These are phyloP conservation scores for Hypoxylon fragiforme DNA, from an alignment of 495 filamentous ascomycete genomes.

Conservation along the genomic window DNA sequence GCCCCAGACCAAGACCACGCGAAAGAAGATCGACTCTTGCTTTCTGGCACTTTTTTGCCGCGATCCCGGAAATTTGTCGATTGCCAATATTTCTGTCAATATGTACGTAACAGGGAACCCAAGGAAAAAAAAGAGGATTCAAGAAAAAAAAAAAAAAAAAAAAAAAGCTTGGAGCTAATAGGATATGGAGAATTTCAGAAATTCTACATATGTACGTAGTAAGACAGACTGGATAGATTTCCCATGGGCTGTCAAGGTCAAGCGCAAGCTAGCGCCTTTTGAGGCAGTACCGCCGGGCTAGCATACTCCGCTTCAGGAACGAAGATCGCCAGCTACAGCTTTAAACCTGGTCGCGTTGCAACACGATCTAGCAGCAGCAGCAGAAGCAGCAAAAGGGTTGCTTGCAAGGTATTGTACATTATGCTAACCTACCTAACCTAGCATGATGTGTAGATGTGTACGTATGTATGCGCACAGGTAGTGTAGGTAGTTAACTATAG, in stretches of 20 bases:
- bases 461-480: slow-evolving; percentile 3
- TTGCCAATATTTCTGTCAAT: too few species aligned
- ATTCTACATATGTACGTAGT: neutral
- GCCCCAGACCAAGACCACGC: too few species aligned
- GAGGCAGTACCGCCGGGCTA: slow-evolving; percentile 43
- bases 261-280: slow-evolving; percentile 40
- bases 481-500: slow-evolving; percentile 5
- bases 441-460: too few species aligned
- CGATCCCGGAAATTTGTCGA: neutral
- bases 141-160: too few species aligned
- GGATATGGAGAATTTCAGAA: too few species aligned
- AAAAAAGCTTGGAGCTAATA: too few species aligned
- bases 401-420: too few species aligned
- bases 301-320: slow-evolving; percentile 41
- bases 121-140: too few species aligned
- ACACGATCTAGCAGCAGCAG: slow-evolving; percentile 40
- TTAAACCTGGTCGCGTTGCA: slow-evolving; percentile 38
- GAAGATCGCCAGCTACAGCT: slow-evolving; percentile 43
- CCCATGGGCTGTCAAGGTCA: slow-evolving; percentile 13
- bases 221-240: neutral
- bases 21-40: too few species aligned
- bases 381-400: too few species aligned
- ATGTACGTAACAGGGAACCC: too few species aligned
- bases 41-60: neutral
- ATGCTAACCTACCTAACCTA: too few species aligned